Percentiles rank a stretch among this genome's conserved stretches.
These are phyloP conservation scores for Suhomyces maxii DNA, from an alignment of 1,139 yeast species.

Conservation along the genomic window DNA sequence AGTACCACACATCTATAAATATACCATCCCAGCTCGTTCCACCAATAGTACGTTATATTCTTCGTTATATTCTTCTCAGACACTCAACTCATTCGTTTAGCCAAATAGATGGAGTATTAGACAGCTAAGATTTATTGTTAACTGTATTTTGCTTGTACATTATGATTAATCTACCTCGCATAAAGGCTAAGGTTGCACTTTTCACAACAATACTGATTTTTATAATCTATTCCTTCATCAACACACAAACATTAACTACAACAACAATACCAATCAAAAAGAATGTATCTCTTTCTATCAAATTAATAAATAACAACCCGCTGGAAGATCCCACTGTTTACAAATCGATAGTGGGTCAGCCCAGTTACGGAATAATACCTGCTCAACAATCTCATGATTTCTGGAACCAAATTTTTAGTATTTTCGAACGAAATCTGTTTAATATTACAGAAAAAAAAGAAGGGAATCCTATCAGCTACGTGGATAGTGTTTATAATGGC, in stretches of 20 bases:
- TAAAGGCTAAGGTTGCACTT: slow-evolving; percentile 7
- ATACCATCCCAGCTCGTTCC: no score
- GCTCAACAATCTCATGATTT: slow-evolving; percentile 14
- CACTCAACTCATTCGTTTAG: no score
- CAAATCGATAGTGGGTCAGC: slow-evolving; percentile 7
- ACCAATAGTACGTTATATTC: no score
- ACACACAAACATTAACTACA: slow-evolving; percentile 3
- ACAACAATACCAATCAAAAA: slow-evolving; percentile 7
- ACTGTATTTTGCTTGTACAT: background rate
- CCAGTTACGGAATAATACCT: slow-evolving; percentile 6
- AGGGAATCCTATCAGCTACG: slow-evolving; percentile 24
- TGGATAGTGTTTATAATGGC: slow-evolving; percentile 22
- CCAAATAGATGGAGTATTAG: background rate
- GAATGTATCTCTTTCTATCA: slow-evolving; percentile 6
- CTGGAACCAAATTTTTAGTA: slow-evolving; percentile 18
- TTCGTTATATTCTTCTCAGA: no score
- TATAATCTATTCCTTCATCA: slow-evolving; percentile 2
- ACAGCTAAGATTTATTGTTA: background rate
- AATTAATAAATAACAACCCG: slow-evolving; percentile 3
- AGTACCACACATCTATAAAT: no score
- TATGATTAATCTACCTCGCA: slow-evolving; percentile 8
- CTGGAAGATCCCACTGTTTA: slow-evolving; percentile 1
- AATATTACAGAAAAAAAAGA: slow-evolving; percentile 14
- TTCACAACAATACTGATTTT: slow-evolving; percentile 3
- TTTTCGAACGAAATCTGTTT: slow-evolving; percentile 15